Conservation (phyloP, 139 green algal species). For the Ettlia oleoabundans region DNA sequence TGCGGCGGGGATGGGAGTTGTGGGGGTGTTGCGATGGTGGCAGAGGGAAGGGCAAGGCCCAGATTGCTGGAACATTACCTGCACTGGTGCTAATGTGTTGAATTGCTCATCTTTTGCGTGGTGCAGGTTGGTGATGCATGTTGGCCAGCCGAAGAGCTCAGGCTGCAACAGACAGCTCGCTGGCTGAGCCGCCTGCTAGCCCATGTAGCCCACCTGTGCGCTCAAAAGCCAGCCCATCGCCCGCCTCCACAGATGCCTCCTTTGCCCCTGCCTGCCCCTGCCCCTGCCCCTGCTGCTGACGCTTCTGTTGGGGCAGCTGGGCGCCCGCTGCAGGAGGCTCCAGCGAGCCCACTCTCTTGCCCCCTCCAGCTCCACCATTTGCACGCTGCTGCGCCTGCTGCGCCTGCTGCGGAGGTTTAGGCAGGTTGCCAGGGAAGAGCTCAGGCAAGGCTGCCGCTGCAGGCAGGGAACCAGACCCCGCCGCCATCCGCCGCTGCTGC, state of each 20-base stretch:
- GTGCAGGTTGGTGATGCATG: no score
- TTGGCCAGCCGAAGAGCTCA: background rate
- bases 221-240: constrained; percentile 10
- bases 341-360: background rate
- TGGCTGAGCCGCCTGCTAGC: no score
- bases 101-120: no score
- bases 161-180: background rate
- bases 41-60: background rate
- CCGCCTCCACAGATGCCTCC: background rate
- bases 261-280: background rate
- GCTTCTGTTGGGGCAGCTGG: background rate
- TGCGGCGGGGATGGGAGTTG: background rate
- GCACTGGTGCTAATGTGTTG: background rate
- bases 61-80: background rate
- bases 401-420: no score
- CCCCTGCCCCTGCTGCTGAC: background rate
- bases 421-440: no score
- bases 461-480: no score
- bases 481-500: no score
- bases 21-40: background rate
- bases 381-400: no score
- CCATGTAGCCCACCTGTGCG: background rate
- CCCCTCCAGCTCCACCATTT: background rate
- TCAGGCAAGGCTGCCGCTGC: no score
- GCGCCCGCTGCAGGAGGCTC: background rate